These are phyloP conservation scores for Hypholoma fasciculare DNA, from an alignment of 768 basidiomycete genomes.

Conservation along the genomic window DNA sequence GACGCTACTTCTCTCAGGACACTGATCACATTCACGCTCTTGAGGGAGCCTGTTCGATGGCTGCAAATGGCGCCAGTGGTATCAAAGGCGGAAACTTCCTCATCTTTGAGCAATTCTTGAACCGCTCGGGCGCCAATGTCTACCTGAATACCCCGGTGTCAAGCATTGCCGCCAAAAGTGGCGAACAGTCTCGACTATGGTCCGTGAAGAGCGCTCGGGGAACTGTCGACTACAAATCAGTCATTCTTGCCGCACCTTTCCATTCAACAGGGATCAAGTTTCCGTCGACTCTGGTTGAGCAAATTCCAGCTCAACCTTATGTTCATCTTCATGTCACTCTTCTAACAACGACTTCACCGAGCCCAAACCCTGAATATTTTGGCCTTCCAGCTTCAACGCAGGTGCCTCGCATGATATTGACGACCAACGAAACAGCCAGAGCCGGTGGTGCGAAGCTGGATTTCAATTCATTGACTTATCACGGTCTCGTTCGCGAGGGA, in stretches of 20 bases:
- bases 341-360: slow-evolving; percentile 71
- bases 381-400: slow-evolving; percentile 41
- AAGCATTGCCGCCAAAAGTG: slow-evolving; percentile 46
- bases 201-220: slow-evolving; percentile 49
- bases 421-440: slow-evolving; percentile 59
- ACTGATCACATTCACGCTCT: slow-evolving; percentile 74
- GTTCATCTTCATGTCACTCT: slow-evolving; percentile 88
- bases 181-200: slow-evolving; percentile 45
- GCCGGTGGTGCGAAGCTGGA: slow-evolving; percentile 55
- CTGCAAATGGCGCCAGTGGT: slow-evolving; percentile 62
- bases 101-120: slow-evolving; percentile 82
- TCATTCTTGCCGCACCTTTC: slow-evolving; percentile 89
- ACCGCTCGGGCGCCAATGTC: slow-evolving; percentile 66
- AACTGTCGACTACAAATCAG: slow-evolving; percentile 57
- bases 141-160: slow-evolving; percentile 69
- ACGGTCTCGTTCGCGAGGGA: slow-evolving; percentile 52
- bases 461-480: slow-evolving; percentile 88
- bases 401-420: slow-evolving; percentile 69
- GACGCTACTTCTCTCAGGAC: slow-evolving; percentile 41
- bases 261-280: slow-evolving; percentile 63
- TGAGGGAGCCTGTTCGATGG: slow-evolving; percentile 71
- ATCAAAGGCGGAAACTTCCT: slow-evolving; percentile 82
- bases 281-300: slow-evolving; percentile 44
- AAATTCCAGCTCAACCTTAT: slow-evolving; percentile 73
- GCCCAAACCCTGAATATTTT: slow-evolving; percentile 70